Evolutionary conservation across 805 yeast species (phyloP).

Genomic region (Ogataea saltuana): DNA sequence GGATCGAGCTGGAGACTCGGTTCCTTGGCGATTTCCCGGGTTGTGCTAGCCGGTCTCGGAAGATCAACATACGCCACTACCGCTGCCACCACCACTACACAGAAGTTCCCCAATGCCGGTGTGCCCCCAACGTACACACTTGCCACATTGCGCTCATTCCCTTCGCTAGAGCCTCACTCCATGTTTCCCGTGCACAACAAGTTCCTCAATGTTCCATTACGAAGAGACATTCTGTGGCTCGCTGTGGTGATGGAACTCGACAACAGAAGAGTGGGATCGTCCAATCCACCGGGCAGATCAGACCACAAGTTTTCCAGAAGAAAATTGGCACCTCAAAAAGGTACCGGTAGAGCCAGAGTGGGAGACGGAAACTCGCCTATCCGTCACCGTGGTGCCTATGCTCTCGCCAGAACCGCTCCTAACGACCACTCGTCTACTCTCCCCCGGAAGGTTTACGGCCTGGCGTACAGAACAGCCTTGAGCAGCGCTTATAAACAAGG

Average conservation of each 20-base stretch:
- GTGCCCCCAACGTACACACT: constrained; percentile 71
- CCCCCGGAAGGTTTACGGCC: constrained; percentile 69
- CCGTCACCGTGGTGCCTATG: constrained; percentile 85
- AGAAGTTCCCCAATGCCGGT: constrained; percentile 31
- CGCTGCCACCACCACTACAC: not conserved
- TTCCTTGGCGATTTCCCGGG: too few relatives aligned
- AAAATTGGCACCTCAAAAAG: constrained; percentile 87
- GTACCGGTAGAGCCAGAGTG: constrained; percentile 90
- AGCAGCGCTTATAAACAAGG: constrained; percentile 80
- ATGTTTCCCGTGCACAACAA: constrained; percentile 73
- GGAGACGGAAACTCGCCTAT: constrained; percentile 97
- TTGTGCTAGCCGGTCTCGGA: too few relatives aligned
- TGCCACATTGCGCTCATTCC: constrained; percentile 79
- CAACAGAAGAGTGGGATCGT: constrained; percentile 82
- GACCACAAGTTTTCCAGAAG: constrained; percentile 83
- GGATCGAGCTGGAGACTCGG: too few relatives aligned
- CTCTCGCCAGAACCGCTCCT: constrained; percentile 87
- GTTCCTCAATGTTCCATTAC: constrained; percentile 71
- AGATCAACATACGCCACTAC: not conserved
- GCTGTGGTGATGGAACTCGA: constrained; percentile 94
- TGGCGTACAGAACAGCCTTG: constrained; percentile 80
- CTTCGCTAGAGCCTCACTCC: constrained; percentile 82
- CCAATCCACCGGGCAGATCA: constrained; percentile 82
- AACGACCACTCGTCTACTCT: constrained; percentile 81
- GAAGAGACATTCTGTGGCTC: constrained; percentile 92